A percentile compares a stretch with the other conserved stretches of the same genome.
Evolutionary conservation across 139 green algal genomes (phyloP).

Genomic region (Haematococcus sp.): DNA sequence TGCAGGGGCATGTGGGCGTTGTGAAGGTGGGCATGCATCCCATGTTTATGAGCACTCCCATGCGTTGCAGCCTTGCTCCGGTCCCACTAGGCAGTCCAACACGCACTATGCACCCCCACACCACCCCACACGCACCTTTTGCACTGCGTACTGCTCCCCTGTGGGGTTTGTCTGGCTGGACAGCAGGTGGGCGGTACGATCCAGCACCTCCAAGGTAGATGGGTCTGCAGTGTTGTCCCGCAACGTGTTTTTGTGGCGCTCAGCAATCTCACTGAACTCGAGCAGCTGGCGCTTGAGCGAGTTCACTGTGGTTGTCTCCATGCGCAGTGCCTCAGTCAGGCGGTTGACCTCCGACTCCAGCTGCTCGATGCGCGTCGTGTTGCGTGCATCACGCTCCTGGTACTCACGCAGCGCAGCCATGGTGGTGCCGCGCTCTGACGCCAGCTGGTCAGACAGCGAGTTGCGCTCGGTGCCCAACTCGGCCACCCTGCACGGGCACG

Average conservation of each 20-base stretch:
- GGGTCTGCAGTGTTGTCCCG: slow-evolving; percentile 28
- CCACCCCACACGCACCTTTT: slow-evolving; percentile 31
- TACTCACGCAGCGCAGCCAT: slow-evolving; percentile 39
- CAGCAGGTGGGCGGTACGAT: slow-evolving; percentile 37
- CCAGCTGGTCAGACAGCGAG: neutral
- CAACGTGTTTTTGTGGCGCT: slow-evolving; percentile 30
- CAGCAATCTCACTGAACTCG: slow-evolving; percentile 39
- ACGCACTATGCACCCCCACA: no score
- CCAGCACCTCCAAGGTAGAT: slow-evolving; percentile 28
- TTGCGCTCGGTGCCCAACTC: neutral
- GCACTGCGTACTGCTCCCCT: slow-evolving; percentile 53
- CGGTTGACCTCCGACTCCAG: slow-evolving; percentile 31
- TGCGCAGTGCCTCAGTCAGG: slow-evolving; percentile 2
- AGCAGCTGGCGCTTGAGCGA: slow-evolving; percentile 50
- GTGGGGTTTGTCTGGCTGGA: slow-evolving; percentile 37
- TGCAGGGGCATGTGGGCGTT: no score
- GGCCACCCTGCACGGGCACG: neutral
- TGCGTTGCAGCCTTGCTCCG: neutral
- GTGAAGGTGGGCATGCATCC: no score
- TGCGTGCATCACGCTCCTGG: slow-evolving; percentile 20
- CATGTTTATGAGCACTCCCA: neutral
- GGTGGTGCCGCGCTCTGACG: slow-evolving; percentile 24
- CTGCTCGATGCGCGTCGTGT: slow-evolving; percentile 25
- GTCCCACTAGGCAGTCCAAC: neutral
- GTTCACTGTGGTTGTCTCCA: slow-evolving; percentile 31